Base-by-base conservation (phyloP, 345 rosid species). In the Citrus hindsii region DNA sequence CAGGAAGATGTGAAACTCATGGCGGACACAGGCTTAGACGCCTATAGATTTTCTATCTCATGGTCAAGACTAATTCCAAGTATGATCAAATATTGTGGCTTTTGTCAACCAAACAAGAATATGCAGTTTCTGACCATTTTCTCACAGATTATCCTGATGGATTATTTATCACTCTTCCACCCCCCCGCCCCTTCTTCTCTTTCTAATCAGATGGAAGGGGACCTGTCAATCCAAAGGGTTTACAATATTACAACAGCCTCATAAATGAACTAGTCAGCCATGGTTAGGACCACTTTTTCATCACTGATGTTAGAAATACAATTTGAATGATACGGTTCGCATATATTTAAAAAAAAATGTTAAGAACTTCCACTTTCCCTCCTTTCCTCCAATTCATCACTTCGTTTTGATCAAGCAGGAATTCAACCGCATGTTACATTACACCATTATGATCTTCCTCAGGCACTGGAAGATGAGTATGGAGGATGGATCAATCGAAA, bases 1-100 rank as follows among this genome's bases (percentile, higher is more conserved):
- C 83, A 91, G 94, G 94, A 93, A 85, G 98, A 93, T 85, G 96
- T 92, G 53, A 86, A 85, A 78, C 92, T 93, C 55, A 90, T 93
- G 96, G 88, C 35, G 72, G 87, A 86, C 40, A 83, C 84, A 22
- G 89, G 92, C 22, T 79, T 92, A 59, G 92, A 89, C 40, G 94
- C 94, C 77, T 93, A 89, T 70, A 88, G 90, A 81, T 92, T 90
- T 82, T 93, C 94, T 73, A 92, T 92, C 75, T 92, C 98, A 24
- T 92, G 92, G 94, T 87, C 96, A 24, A 90, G 96, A 75, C 94
- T 93, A 63, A 87, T 92, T 64, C 98, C 92, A 33, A 75, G 98
- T 92, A 88, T 18, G 77, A 14, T 67, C 33, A 71, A 59, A 60
- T 48, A 35, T 69, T 27, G 48, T 73, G 30, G 24, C 12, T 69